phyloP scores from a whole-genome alignment of 1,139 yeast genomes.

The Scheffersomyces titani region DNA sequence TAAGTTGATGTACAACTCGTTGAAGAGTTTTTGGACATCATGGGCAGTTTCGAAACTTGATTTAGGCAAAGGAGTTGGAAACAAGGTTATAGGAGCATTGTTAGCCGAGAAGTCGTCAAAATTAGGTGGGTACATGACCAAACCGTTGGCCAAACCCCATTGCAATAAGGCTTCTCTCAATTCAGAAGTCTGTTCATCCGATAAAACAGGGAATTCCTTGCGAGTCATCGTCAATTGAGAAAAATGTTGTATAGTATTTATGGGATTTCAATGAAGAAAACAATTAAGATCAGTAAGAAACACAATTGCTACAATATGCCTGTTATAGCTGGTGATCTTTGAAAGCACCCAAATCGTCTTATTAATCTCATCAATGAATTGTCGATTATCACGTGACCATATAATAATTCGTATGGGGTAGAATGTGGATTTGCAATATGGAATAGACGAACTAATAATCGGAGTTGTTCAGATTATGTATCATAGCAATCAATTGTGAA shows the following conservation, averaged over 20 bases:
- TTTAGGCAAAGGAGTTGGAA: constrained; percentile 86
- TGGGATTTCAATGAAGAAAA: neutral
- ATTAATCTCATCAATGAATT: neutral
- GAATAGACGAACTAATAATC: neutral
- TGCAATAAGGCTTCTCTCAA: constrained; percentile 56
- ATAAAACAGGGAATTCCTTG: constrained; percentile 35
- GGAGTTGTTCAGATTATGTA: neutral
- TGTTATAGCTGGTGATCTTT: neutral
- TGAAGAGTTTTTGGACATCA: constrained; percentile 67
- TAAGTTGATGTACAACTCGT: constrained; percentile 70
- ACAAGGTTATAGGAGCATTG: constrained; percentile 84
- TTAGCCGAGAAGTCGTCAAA: constrained; percentile 49
- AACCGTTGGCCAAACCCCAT: constrained; percentile 79
- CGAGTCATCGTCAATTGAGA: neutral
- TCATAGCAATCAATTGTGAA: neutral
- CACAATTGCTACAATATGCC: neutral
- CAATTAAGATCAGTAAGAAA: neutral
- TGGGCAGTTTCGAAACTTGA: constrained; percentile 65
- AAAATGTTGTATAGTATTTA: neutral
- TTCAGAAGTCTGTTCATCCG: constrained; percentile 23
- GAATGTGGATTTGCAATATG: neutral
- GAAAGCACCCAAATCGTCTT: neutral
- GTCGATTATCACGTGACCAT: neutral
- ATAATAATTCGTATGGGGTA: neutral
- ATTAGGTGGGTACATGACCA: constrained; percentile 72